Base-by-base conservation (phyloP, 768 basidiomycete species). In the Megacollybia marginata region DNA sequence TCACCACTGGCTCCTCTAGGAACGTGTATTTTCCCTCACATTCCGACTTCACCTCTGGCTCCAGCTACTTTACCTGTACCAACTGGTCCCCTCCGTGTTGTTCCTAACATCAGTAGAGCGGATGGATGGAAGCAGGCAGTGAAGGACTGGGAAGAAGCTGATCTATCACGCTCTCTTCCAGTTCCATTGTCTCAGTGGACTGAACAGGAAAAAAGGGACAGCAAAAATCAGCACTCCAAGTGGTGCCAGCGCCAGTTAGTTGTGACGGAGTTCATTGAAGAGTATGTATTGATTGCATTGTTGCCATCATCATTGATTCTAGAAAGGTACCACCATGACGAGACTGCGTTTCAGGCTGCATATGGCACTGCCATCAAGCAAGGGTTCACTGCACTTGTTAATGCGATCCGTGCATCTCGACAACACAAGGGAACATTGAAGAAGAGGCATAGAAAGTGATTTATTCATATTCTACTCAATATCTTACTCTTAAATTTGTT, bases 121-220 rank as follows among this genome's bases (percentile, higher is more conserved):
- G 43, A 51, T 9, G 15, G 46, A 9, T 55, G 54, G 54, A 46
- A 16, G 28, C 47, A 48, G 8, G 48, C 50, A 11, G 33, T 55
- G 28, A 11, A 42, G 1, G 46, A 55, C 33, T 55, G 54, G 48
- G 18, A 19, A 0, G 8, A 33, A 6, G 54, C 51, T 10, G 40
- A 49, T 16, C 52, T 38, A 0, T 1, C 19, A 32, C 47, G 33
- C 5, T 33, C 16, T 43, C 31, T 36, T 47, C 11, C 28, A 2
- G 13, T 32, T 8, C 44, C 52, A n/a, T 44, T 55, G 15, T 46
- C 35, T 10, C 51, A 55, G 13, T 55, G 54, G 54, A 42, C 48
- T 4, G 15, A 18, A 20, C 10, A 50, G n/a, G 38, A 40, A 5
- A 2, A 15, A 5, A 13, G 38, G 38, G 18, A 18, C 38, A 40